Evolutionary conservation across 2,329 filamentous ascomycete species (phyloP), one percentile per base, ranked within the genome.

Genomic region (Paracoccidioides brasiliensis): DNA sequence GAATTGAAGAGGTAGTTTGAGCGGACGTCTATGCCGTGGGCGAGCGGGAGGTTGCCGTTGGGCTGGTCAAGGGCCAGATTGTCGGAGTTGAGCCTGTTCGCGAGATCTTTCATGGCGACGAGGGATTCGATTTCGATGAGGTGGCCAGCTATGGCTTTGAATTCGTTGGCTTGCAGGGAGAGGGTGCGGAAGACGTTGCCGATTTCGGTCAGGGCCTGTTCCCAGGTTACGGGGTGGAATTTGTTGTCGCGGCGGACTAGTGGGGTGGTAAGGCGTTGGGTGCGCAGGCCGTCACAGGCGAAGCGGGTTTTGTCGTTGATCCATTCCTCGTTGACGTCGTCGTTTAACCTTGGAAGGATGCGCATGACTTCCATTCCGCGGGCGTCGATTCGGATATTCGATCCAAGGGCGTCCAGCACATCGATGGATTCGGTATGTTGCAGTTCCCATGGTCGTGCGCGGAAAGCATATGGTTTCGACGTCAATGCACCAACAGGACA

Each of bases 291-390:
- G 70, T 98, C 93, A 70, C 90, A 95, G 44, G 93, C 91, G 70
- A 97, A 98, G 61, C 93, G 84, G 43, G 89, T 85, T 80, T 97
- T 98, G 78, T 98, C 93, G 74, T 97, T 93, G 72, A 98, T 97
- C 93, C 93, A 98, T 74, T 98, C 93, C 76, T 98, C 93, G 72
- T 98, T 98, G 65, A 98, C 83, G 66, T 97, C 90, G 69, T 98
- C 93, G 70, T 98, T 98, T 59, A 98, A 79, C 65, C 93, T 83
- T 57, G 93, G 93, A 14, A 96, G 70, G 58, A 98, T 80, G 64
- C 93, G 85, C 90, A 98, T 95, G 53, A 98, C 91, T 75, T 97
- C 90, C 62, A 96, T 78, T 57, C 93, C 93, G 67, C 93, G 84
- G 56, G 90, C 86, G 74, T 98, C 93, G 46, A 97, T 84, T 46